These are phyloP conservation scores for Priceomyces fermenticarens DNA, from an alignment of 805 yeast species.

Conservation along the genomic window DNA sequence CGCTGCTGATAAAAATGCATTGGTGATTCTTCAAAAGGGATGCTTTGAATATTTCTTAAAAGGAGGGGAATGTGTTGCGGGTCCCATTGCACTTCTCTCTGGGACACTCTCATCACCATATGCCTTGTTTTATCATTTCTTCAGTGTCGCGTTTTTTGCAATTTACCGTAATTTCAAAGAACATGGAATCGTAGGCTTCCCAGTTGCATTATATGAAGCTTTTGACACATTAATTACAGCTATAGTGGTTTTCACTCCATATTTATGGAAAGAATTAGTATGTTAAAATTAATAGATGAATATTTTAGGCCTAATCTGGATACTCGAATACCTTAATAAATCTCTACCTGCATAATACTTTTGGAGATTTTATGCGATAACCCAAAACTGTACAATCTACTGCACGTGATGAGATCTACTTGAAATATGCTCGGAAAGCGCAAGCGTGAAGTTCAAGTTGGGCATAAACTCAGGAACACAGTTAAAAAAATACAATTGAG, in stretches of 20 bases:
- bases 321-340: no score
- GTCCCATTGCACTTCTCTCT: constrained; percentile 80
- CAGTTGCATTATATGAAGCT: constrained; percentile 68
- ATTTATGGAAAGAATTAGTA: constrained; percentile 51
- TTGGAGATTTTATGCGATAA: no score
- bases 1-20: constrained; percentile 73
- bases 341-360: no score
- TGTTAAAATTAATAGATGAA: not conserved
- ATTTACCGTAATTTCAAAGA: constrained; percentile 64
- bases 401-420: not conserved
- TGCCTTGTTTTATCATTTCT: constrained; percentile 78
- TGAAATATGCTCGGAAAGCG: no score
- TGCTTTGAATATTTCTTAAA: constrained; percentile 81
- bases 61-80: constrained; percentile 77
- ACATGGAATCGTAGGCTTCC: constrained; percentile 65
- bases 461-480: not conserved
- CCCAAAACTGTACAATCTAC: not conserved
- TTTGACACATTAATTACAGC: constrained; percentile 72
- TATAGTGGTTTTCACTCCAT: constrained; percentile 74
- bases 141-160: constrained; percentile 84
- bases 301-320: no score
- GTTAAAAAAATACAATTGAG: not conserved
- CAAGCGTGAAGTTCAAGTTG: not conserved
- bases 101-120: constrained; percentile 79
- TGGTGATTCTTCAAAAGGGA: constrained; percentile 75